A percentile compares a stretch with the other conserved stretches of the same genome.
phyloP scores from a whole-genome alignment of 306 rosid species.

The Cajanus cajan region DNA sequence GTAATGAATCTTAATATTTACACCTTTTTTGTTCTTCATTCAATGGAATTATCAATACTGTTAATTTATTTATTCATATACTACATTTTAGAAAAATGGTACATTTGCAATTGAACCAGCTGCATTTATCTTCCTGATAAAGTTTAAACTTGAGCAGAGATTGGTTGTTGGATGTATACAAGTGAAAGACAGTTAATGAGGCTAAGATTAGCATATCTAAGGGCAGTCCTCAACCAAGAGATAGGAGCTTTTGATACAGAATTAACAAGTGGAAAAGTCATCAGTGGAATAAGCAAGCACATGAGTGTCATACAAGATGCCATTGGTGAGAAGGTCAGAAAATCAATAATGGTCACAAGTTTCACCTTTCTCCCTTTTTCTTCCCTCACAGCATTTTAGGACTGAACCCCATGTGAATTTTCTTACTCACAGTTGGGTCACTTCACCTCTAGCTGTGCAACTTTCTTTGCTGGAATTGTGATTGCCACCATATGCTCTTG shows the following conservation, averaged over 20 bases:
- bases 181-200: conserved; percentile 76
- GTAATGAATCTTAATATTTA: neutral
- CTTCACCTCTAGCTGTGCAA: conserved; percentile 61
- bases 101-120: neutral
- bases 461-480: conserved; percentile 68
- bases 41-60: neutral
- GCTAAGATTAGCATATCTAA: conserved; percentile 64
- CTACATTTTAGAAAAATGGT: neutral
- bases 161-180: conserved; percentile 87
- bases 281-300: conserved; percentile 69
- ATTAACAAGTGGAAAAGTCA: conserved; percentile 65
- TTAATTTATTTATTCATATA: neutral
- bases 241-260: conserved; percentile 88
- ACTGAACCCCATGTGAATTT: neutral
- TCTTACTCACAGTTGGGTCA: conserved; percentile 63
- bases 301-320: conserved; percentile 80
- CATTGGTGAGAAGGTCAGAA: conserved; percentile 75
- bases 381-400: neutral
- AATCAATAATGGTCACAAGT: neutral
- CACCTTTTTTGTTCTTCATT: neutral
- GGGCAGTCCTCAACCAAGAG: conserved; percentile 74
- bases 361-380: neutral
- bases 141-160: conserved; percentile 45
- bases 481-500: conserved; percentile 76
- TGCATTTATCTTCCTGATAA: conserved; percentile 10